Evolutionary conservation across 495 filamentous ascomycete genomes (phyloP).

Genomic region (Hypomontagnella monticulosa): DNA sequence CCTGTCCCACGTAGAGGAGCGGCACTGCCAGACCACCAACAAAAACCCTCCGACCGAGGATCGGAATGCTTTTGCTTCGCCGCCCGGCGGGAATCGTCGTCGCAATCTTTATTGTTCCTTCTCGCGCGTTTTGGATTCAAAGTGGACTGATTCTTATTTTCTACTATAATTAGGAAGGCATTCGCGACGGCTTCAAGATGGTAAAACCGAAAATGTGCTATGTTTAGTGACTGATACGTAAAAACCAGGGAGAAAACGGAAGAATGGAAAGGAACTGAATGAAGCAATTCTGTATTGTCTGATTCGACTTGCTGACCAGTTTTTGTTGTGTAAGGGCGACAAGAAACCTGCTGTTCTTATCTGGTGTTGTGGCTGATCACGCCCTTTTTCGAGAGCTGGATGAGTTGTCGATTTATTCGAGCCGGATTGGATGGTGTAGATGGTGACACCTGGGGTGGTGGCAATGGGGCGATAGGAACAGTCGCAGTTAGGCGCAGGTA

Average conservation of each 20-base stretch:
- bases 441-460: not conserved
- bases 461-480: conserved; percentile 5
- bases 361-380: no score
- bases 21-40: not conserved
- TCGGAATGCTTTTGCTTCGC: conserved; percentile 18
- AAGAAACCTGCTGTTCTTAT: no score
- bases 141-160: not conserved
- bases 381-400: not conserved
- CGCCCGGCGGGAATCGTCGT: not conserved
- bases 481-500: conserved; percentile 12
- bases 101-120: no score
- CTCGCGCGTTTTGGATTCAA: no score
- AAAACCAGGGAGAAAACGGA: no score
- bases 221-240: no score
- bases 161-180: not conserved
- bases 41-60: conserved; percentile 16
- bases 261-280: no score
- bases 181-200: no score
- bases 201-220: no score
- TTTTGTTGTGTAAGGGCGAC: not conserved
- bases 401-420: not conserved
- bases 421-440: not conserved
- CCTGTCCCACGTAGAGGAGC: conserved; percentile 7
- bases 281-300: no score
- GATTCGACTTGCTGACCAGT: no score